These are phyloP conservation scores for Dothistroma pini DNA, from an alignment of 2,329 filamentous ascomycete species.

Conservation along the genomic window DNA sequence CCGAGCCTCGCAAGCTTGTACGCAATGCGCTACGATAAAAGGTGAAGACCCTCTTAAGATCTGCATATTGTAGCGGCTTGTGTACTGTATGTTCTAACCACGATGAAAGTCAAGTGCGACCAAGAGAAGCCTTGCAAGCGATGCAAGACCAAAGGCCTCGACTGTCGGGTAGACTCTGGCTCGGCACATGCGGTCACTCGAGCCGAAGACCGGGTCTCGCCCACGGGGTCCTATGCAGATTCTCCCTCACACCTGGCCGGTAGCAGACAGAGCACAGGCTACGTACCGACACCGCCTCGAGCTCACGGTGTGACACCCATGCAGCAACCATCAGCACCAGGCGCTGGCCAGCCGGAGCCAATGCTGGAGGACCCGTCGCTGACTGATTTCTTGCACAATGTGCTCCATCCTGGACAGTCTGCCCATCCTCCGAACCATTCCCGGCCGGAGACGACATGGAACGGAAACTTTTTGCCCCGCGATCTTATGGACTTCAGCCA, in stretches of 20 bases:
- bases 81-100: neutral
- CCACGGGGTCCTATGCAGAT: neutral
- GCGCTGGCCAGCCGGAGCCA: neutral
- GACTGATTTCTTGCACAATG: slow-evolving; percentile 17
- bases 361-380: slow-evolving; percentile 16
- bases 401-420: slow-evolving; percentile 12
- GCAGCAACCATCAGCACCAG: slow-evolving; percentile 3
- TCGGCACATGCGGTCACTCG: neutral
- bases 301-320: neutral
- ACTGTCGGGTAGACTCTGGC: slow-evolving; percentile 18
- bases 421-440: neutral
- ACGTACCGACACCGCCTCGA: neutral
- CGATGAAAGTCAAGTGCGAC: slow-evolving; percentile 23
- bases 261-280: neutral
- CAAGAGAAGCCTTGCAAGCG: slow-evolving; percentile 24
- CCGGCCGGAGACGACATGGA: slow-evolving; percentile 12
- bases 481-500: slow-evolving; percentile 25
- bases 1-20: slow-evolving; percentile 21
- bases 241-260: neutral
- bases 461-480: slow-evolving; percentile 17
- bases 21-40: slow-evolving; percentile 21
- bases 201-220: slow-evolving; percentile 2
- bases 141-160: slow-evolving; percentile 19
- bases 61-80: neutral
- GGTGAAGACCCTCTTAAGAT: neutral